Evolutionary conservation across 805 yeast species (phyloP).

Genomic region (Tanozyma kutaoensis): DNA sequence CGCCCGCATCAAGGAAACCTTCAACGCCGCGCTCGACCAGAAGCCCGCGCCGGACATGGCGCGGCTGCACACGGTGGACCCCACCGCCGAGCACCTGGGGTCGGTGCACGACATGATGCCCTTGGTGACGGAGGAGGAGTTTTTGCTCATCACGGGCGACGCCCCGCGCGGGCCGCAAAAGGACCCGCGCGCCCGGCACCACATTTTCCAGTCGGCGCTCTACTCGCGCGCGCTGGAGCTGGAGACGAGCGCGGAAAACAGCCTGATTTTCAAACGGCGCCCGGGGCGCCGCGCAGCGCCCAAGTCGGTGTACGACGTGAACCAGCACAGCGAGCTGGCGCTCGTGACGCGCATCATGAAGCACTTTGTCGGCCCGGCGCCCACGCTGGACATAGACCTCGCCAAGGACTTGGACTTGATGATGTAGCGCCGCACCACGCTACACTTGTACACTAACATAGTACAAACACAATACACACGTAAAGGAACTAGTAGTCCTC

Average conservation of each 20-base stretch:
- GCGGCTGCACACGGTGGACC: conserved; percentile 3
- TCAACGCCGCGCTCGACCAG: conserved; percentile 5
- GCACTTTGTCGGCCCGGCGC: conserved; percentile 26
- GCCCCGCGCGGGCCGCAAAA: conserved; percentile 12
- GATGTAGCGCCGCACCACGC: conserved; percentile 2
- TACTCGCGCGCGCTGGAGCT: conserved; percentile 27
- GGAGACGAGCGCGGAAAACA: conserved; percentile 16
- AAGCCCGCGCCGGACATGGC: conserved; percentile 3
- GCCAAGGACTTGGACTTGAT: conserved; percentile 20
- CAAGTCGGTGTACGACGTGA: conserved; percentile 6
- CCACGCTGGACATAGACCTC: conserved; percentile 19
- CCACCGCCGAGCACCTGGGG: conserved; percentile 1
- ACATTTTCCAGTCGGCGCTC: conserved; percentile 24
- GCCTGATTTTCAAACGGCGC: conserved; percentile 13
- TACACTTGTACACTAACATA: neutral
- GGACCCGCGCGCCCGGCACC: conserved; percentile 16
- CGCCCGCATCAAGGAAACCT: conserved; percentile 14
- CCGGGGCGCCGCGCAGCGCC: conserved; percentile 24
- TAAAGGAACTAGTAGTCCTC: conserved; percentile 20
- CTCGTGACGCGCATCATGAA: conserved; percentile 29
- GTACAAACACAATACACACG: neutral
- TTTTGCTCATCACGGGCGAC: conserved; percentile 26
- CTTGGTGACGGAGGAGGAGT: conserved; percentile 21
- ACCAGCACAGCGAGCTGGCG: conserved; percentile 19
- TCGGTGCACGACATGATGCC: conserved; percentile 30